Evolutionary conservation across 2,329 filamentous ascomycete genomes (phyloP).

Genomic region (Aspergillus japonicus): DNA sequence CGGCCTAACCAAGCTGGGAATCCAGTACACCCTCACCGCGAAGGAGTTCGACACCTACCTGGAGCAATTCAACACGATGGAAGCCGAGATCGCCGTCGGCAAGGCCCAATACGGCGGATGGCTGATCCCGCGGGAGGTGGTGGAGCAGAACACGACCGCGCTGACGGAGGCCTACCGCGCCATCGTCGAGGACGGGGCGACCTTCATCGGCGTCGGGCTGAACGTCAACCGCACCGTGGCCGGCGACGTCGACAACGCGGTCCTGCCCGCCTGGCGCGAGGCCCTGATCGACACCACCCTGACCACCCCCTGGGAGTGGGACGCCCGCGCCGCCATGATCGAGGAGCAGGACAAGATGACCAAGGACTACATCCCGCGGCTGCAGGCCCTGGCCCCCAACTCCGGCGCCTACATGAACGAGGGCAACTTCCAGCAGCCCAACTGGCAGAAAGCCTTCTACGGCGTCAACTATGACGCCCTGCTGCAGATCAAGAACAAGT

Average conservation of each 20-base stretch:
- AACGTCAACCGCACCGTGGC: slow-evolving; percentile 1
- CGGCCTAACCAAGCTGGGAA: neutral
- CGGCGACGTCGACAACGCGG: slow-evolving; percentile 2
- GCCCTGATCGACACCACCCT: slow-evolving; percentile 4
- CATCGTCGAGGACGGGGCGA: slow-evolving; percentile 1
- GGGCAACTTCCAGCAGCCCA: slow-evolving; percentile 10
- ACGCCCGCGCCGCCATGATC: neutral
- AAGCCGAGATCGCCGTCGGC: slow-evolving; percentile 5
- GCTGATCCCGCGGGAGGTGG: neutral
- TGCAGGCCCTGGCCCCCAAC: neutral
- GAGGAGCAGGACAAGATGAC: slow-evolving; percentile 5
- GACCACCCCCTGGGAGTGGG: slow-evolving; percentile 5
- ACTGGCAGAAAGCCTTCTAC: slow-evolving; percentile 10
- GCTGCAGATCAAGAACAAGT: slow-evolving; percentile 9
- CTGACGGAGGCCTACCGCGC: slow-evolving; percentile 1
- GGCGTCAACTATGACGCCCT: slow-evolving; percentile 8
- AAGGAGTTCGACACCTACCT: slow-evolving; percentile 3
- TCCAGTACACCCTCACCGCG: neutral
- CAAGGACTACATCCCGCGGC: neutral
- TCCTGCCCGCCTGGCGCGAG: slow-evolving; percentile 3
- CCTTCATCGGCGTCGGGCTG: slow-evolving; percentile 3
- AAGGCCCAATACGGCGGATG: slow-evolving; percentile 5
- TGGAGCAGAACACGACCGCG: neutral
- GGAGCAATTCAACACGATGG: slow-evolving; percentile 4
- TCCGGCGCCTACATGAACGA: slow-evolving; percentile 14